Evolutionary conservation across 2,329 filamentous ascomycete genomes (phyloP), one percentile per base, ranked within the genome.

Genomic region (Arthrocladium fulminans): DNA sequence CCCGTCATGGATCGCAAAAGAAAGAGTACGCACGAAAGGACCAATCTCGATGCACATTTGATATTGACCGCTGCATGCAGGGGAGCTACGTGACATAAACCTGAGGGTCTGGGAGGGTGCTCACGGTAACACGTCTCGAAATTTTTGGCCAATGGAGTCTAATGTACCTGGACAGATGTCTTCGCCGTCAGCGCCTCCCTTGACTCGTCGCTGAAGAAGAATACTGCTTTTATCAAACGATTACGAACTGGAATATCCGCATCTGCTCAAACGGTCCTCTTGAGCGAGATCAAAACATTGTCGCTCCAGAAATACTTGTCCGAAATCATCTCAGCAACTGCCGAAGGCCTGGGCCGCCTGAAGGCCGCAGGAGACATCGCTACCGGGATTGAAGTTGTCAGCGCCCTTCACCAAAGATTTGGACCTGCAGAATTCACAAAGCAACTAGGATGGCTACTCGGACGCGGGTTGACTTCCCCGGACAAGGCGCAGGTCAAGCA

Each of bases 181-280:
- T 88, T 94, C 62, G 69, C 79, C 47, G 81, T 92, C 58, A 82
- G 80, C 66, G 77, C 79, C 62, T 84, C 86, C 24, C 83, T 97
- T 62, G 90, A 97, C 67, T 95, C 90, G 45, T 92, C 89, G 45
- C 76, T 97, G 66, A 96, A 95, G 72, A 97, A 96, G 74, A 97
- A 97, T 61, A 97, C 90, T 3, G 88, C 89, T 57, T 96, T 97
- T 67, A 97, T 97, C 64, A 96, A 95, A 70, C 87, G 90, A 61
- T 76, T 97, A 48, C 86, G 90, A 59, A 96, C 90, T 50, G 86
- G 88, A 51, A 83, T 97, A 54, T 89, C 85, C 54, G 72, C 86
- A 42, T 75, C 88, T 49, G 86, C 85, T 48, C 80, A 89, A 47
- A 74, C 79, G 57, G 92, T 88, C 51, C 94, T 97, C 68, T 72